These are phyloP conservation scores for Psilocybe sp. DNA, from an alignment of 768 basidiomycete genomes.

Conservation along the genomic window DNA sequence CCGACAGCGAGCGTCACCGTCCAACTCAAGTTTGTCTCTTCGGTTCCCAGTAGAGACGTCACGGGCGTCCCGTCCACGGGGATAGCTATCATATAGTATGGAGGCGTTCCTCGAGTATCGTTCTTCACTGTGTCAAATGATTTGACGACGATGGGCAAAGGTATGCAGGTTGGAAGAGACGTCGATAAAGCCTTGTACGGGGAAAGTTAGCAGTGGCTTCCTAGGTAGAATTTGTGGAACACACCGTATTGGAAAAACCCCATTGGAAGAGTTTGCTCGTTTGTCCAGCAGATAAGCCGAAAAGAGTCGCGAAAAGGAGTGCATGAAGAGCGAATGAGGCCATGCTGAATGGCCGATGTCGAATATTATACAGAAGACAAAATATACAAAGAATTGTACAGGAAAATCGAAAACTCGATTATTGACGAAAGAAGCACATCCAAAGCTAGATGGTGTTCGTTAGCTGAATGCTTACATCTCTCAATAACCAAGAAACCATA, in stretches of 20 bases:
- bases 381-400: too few relatives aligned
- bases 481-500: too few relatives aligned
- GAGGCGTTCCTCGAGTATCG: conserved; percentile 22
- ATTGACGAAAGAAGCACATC: too few relatives aligned
- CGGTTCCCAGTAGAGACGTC: conserved; percentile 32
- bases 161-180: conserved; percentile 24
- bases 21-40: conserved; percentile 39
- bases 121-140: conserved; percentile 15
- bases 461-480: too few relatives aligned
- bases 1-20: conserved; percentile 36
- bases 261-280: conserved; percentile 17
- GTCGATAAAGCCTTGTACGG: conserved; percentile 13
- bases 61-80: conserved; percentile 33
- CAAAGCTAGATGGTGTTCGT: too few relatives aligned
- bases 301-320: background rate
- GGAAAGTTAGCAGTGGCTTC: background rate
- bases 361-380: too few relatives aligned
- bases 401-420: too few relatives aligned
- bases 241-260: conserved; percentile 15
- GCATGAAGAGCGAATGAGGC: too few relatives aligned
- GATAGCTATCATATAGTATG: conserved; percentile 44
- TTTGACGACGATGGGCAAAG: conserved; percentile 23
- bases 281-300: conserved; percentile 6
- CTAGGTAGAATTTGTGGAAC: background rate
- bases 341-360: too few relatives aligned